Conservation (phyloP, 1,284 basidiomycete species). For the Wolfiporia cocos region DNA sequence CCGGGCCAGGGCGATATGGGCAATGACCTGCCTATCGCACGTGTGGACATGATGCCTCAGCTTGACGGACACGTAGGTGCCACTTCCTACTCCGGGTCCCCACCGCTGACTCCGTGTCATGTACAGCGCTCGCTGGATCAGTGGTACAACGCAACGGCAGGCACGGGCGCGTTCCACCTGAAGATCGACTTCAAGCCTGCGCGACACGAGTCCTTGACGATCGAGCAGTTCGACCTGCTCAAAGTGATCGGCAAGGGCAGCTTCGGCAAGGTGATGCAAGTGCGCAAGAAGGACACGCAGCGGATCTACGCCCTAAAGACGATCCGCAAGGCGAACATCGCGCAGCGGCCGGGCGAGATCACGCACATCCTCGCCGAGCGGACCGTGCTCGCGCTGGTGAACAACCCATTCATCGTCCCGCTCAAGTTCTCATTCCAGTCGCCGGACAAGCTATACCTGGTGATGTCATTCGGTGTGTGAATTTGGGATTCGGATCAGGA, state of each 20-base stretch:
- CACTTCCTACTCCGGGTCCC: slow-evolving; percentile 5
- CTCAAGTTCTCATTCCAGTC: slow-evolving; percentile 99
- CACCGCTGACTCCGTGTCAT: not conserved
- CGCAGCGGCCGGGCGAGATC: slow-evolving; percentile 92
- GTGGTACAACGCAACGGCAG: slow-evolving; percentile 86
- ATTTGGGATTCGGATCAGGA: not conserved
- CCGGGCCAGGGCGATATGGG: slow-evolving; percentile 85
- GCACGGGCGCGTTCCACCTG: slow-evolving; percentile 90
- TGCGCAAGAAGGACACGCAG: slow-evolving; percentile 96
- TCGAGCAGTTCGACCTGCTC: slow-evolving; percentile 94
- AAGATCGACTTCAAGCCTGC: slow-evolving; percentile 92
- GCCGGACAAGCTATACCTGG: slow-evolving; percentile 95
- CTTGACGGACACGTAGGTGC: slow-evolving; percentile 70
- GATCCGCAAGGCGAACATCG: slow-evolving; percentile 98
- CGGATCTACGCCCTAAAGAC: slow-evolving; percentile 99
- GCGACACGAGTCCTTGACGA: slow-evolving; percentile 80
- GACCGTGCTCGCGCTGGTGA: slow-evolving; percentile 94
- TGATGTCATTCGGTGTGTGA: slow-evolving; percentile 84
- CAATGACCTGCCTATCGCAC: slow-evolving; percentile 85
- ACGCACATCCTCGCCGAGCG: slow-evolving; percentile 98
- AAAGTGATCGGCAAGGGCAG: slow-evolving; percentile 98
- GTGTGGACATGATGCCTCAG: slow-evolving; percentile 85
- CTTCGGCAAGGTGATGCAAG: slow-evolving; percentile 99
- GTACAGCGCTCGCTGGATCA: slow-evolving; percentile 67
- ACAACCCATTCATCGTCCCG: slow-evolving; percentile 98